These are phyloP conservation scores for Candida tallmaniae DNA, from an alignment of 805 yeast genomes.

Conservation along the genomic window DNA sequence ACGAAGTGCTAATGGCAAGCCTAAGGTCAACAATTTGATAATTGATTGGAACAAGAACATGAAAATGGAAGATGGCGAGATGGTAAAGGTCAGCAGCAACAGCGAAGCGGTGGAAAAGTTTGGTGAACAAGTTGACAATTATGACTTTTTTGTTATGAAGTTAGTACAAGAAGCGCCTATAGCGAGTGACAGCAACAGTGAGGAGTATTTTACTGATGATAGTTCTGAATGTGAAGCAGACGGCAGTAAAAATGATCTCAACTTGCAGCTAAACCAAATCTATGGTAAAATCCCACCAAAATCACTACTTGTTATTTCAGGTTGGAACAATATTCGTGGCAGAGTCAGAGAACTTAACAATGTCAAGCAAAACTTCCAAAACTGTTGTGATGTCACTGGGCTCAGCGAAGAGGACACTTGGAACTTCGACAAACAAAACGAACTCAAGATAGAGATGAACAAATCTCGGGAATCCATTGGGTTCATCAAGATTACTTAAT, in stretches of 20 bases:
- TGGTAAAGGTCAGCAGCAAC: too few relatives aligned
- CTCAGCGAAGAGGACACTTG: conserved; percentile 40
- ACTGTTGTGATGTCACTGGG: conserved; percentile 37
- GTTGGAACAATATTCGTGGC: neutral
- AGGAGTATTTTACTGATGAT: too few relatives aligned
- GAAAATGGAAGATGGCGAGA: conserved; percentile 53
- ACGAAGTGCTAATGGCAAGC: neutral
- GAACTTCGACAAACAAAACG: conserved; percentile 45
- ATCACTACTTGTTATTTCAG: neutral
- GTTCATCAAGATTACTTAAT: too few relatives aligned
- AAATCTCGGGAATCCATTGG: conserved; percentile 59
- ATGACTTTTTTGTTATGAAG: conserved; percentile 49
- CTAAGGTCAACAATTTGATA: conserved; percentile 4
- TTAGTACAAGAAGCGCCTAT: conserved; percentile 34
- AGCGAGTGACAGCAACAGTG: too few relatives aligned
- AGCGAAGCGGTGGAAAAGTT: conserved; percentile 49
- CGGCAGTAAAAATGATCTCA: conserved; percentile 10
- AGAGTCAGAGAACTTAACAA: neutral
- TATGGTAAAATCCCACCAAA: conserved; percentile 52
- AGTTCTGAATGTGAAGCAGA: too few relatives aligned
- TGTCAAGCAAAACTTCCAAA: conserved; percentile 31
- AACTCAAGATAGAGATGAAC: conserved; percentile 42
- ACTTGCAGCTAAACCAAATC: conserved; percentile 43
- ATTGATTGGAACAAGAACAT: conserved; percentile 6
- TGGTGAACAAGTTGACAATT: conserved; percentile 26